These are phyloP conservation scores for Yamadazyma tumulicola DNA, from an alignment of 805 yeast genomes.

Conservation along the genomic window DNA sequence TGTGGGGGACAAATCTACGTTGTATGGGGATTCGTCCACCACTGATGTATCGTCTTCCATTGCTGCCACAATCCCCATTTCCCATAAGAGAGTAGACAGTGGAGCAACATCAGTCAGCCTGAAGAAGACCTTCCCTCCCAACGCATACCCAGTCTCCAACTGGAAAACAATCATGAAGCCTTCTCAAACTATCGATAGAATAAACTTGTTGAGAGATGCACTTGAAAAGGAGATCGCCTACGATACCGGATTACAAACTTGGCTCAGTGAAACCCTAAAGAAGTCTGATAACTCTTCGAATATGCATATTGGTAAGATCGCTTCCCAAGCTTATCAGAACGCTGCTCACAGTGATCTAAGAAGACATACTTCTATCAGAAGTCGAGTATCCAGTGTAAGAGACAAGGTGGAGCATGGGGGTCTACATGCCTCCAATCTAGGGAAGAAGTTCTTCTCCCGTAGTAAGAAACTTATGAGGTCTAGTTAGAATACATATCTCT, in stretches of 20 bases:
- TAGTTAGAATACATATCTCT: neutral
- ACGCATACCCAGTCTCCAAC: constrained; percentile 32
- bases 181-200: constrained; percentile 42
- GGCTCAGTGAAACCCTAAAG: constrained; percentile 49
- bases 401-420: constrained; percentile 46
- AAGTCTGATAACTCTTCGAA: constrained; percentile 29
- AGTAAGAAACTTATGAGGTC: constrained; percentile 47
- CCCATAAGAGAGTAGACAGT: constrained; percentile 1
- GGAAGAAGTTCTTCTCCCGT: constrained; percentile 52
- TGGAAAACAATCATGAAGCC: constrained; percentile 40
- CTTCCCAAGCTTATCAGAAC: constrained; percentile 62
- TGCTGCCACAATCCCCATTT: constrained; percentile 7
- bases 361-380: constrained; percentile 47
- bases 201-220: constrained; percentile 39
- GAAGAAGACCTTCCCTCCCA: constrained; percentile 13
- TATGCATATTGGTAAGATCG: constrained; percentile 51
- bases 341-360: constrained; percentile 55
- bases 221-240: constrained; percentile 39
- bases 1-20: neutral
- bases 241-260: constrained; percentile 57
- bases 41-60: constrained; percentile 6
- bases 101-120: constrained; percentile 12
- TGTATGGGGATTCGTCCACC: neutral
- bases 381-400: constrained; percentile 46
- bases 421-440: constrained; percentile 49